Evolutionary conservation across 2,329 filamentous ascomycete species (phyloP).

Genomic region (Penicillium sp.): DNA sequence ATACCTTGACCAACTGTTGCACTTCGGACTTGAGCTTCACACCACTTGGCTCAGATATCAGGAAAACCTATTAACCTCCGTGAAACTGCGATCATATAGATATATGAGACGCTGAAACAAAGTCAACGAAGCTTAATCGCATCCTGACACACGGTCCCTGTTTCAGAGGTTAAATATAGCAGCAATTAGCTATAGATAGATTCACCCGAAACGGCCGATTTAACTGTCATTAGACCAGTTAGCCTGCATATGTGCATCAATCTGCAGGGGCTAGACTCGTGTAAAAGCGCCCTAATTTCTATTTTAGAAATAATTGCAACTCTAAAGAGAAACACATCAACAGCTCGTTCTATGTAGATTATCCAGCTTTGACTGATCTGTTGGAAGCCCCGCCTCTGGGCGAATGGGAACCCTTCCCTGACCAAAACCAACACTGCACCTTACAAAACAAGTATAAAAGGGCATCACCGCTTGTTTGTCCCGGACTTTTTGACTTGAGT

Average conservation of each 20-base stretch:
- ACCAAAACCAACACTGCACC: not conserved
- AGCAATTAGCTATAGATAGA: conserved; percentile 26
- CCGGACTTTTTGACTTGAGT: not conserved
- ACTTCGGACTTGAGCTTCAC: not conserved
- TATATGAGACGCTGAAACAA: conserved; percentile 15
- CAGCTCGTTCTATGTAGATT: conserved; percentile 3
- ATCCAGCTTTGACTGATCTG: conserved; percentile 9
- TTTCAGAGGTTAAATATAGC: conserved; percentile 26
- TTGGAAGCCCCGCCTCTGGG: conserved; percentile 9
- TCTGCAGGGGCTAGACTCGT: not conserved
- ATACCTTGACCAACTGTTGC: not conserved
- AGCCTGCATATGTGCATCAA: not conserved
- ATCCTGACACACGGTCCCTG: conserved; percentile 17
- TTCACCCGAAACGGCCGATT: conserved; percentile 18
- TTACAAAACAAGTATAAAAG: not conserved
- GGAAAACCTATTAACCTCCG: not conserved
- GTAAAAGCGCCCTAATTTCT: conserved; percentile 9
- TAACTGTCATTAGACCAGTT: conserved; percentile 16
- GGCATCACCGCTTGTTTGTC: not conserved
- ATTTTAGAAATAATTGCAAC: not conserved
- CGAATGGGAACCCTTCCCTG: conserved; percentile 4
- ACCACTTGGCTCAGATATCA: not conserved
- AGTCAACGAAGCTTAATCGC: conserved; percentile 13
- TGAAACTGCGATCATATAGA: conserved; percentile 9
- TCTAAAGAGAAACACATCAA: conserved; percentile 11